Evolutionary conservation across 257 asterid genomes (phyloP).

Genomic region (Solanum sejunctum): DNA sequence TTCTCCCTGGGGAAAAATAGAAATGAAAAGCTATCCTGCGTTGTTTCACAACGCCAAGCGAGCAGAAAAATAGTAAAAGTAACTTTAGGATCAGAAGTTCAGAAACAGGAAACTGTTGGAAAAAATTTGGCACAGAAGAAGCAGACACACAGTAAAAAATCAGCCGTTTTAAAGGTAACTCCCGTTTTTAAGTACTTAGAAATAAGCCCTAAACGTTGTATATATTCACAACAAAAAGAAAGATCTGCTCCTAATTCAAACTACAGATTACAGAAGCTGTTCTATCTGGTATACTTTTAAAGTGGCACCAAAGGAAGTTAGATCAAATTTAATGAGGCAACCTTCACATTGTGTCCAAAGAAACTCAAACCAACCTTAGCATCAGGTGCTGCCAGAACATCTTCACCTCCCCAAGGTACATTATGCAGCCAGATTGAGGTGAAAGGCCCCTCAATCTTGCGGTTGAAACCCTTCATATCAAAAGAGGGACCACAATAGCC

Average conservation of each 20-base stretch:
- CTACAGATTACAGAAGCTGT: background rate
- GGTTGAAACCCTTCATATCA: constrained; percentile 41
- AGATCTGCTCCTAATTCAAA: background rate
- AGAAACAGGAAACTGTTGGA: background rate
- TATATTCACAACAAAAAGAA: background rate
- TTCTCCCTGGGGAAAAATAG: background rate
- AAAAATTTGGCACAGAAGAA: background rate
- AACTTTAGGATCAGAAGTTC: background rate
- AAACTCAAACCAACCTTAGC: constrained; percentile 51
- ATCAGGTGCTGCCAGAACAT: constrained; percentile 87
- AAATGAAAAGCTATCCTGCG: background rate
- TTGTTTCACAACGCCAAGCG: background rate
- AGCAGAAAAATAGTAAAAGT: background rate
- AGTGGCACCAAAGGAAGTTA: background rate
- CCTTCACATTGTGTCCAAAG: background rate
- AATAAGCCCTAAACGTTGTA: background rate
- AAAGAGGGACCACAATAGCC: constrained; percentile 62
- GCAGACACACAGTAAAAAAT: background rate
- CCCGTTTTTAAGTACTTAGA: background rate
- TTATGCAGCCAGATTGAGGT: constrained; percentile 95
- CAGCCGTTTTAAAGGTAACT: background rate
- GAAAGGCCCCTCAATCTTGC: constrained; percentile 81
- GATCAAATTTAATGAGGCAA: background rate
- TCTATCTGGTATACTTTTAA: background rate
- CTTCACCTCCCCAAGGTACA: constrained; percentile 94